Evolutionary conservation across 2,329 filamentous ascomycete species (phyloP).

Genomic region (Penicillium olsonii): DNA sequence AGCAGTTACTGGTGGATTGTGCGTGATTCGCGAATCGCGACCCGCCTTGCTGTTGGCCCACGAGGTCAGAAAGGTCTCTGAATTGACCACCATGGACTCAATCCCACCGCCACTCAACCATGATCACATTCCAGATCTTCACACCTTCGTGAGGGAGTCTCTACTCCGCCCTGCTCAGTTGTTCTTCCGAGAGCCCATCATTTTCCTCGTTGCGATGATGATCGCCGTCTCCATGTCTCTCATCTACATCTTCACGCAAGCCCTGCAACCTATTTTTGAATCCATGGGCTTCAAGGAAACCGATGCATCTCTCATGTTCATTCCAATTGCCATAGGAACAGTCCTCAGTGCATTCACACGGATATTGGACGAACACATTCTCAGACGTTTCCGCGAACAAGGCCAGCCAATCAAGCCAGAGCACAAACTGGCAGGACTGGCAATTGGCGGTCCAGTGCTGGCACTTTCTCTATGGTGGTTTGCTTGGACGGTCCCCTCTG

Average conservation of each 20-base stretch:
- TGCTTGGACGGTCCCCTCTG: conserved; percentile 51
- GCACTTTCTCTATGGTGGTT: conserved; percentile 52
- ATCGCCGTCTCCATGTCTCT: conserved; percentile 47
- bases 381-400: conserved; percentile 24
- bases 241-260: conserved; percentile 54
- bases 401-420: conserved; percentile 41
- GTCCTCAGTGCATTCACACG: conserved; percentile 46
- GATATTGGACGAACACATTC: conserved; percentile 42
- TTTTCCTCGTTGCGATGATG: conserved; percentile 47
- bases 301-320: conserved; percentile 43
- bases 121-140: conserved; percentile 41
- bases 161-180: conserved; percentile 46
- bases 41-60: conserved; percentile 45
- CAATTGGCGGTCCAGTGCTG: conserved; percentile 48
- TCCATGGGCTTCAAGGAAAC: conserved; percentile 36
- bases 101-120: conserved; percentile 37
- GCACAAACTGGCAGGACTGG: conserved; percentile 51
- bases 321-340: conserved; percentile 45
- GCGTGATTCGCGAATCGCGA: conserved; percentile 48
- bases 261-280: conserved; percentile 44
- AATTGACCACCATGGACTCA: conserved; percentile 13
- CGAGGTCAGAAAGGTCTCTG: conserved; percentile 34
- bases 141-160: conserved; percentile 41
- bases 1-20: conserved; percentile 35
- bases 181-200: conserved; percentile 51